These are phyloP conservation scores for Neofusicoccum umdonicola DNA, from an alignment of 2,329 filamentous ascomycete genomes.

Conservation along the genomic window DNA sequence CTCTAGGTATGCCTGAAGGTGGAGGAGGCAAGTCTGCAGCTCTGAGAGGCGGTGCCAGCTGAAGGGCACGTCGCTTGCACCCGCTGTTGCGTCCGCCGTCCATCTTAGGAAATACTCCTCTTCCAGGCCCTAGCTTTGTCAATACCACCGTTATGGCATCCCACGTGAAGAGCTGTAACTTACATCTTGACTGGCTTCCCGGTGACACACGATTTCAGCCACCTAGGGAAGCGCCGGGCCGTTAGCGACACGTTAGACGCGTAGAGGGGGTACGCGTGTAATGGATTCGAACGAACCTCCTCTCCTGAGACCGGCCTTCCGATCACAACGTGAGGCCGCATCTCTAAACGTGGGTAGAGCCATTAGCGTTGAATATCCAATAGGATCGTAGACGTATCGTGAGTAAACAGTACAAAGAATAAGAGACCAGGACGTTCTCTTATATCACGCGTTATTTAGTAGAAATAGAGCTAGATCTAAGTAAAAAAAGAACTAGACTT, in stretches of 20 bases:
- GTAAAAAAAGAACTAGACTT: neutral
- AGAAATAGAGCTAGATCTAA: neutral
- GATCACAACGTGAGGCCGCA: neutral
- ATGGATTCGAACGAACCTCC: neutral
- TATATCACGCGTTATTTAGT: neutral
- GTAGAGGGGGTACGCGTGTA: neutral
- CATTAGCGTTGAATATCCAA: neutral
- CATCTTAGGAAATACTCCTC: constrained; percentile 12
- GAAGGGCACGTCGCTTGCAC: constrained; percentile 26
- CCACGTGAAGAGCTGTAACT: neutral
- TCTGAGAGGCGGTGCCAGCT: constrained; percentile 47
- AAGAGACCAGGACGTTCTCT: neutral
- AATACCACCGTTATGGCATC: neutral
- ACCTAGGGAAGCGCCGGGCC: neutral
- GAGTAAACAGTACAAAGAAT: neutral
- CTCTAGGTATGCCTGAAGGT: constrained; percentile 45
- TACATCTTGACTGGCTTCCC: neutral
- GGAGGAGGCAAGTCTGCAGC: constrained; percentile 37
- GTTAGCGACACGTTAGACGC: neutral
- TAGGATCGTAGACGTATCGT: too few relatives aligned
- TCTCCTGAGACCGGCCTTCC: neutral
- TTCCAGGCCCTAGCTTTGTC: neutral
- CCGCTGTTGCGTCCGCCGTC: neutral
- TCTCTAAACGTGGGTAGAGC: neutral
- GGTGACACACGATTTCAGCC: constrained; percentile 1